Conservation (phyloP, 768 basidiomycete species). For the Trametes coccinea region DNA sequence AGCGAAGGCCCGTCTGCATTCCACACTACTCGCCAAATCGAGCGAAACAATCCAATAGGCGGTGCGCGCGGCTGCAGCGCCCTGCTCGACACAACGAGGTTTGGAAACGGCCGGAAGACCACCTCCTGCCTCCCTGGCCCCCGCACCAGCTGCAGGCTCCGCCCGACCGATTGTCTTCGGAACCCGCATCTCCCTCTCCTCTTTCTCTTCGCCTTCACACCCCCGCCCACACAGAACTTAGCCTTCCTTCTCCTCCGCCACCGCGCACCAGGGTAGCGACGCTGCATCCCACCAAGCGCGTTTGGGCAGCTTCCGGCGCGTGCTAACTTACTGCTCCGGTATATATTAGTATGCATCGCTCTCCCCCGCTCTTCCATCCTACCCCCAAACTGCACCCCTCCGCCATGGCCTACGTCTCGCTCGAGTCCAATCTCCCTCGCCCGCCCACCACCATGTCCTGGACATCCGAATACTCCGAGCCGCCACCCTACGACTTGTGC, state of each 20-base stretch:
- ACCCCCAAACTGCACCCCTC: constrained; percentile 19
- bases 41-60: constrained; percentile 10
- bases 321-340: background rate
- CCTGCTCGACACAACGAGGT: constrained; percentile 14
- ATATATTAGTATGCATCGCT: constrained; percentile 20
- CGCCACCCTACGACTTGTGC: constrained; percentile 31
- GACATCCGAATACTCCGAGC: constrained; percentile 25
- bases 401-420: constrained; percentile 18
- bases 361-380: constrained; percentile 23
- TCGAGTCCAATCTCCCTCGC: constrained; percentile 19
- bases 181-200: background rate
- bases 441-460: constrained; percentile 21
- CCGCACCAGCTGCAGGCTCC: too few species aligned
- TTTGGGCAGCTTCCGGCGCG: constrained; percentile 9
- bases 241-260: background rate
- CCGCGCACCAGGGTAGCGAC: background rate
- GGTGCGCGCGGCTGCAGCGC: constrained; percentile 12
- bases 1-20: background rate
- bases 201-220: constrained; percentile 6
- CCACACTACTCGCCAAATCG: constrained; percentile 5
- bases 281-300: constrained; percentile 2
- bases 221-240: background rate
- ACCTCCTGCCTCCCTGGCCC: too few species aligned
- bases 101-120: constrained; percentile 8
- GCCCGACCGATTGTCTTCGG: constrained; percentile 18